Evolutionary conservation across 106 monocot genomes (phyloP).

Genomic region (Triglochin maritima): DNA sequence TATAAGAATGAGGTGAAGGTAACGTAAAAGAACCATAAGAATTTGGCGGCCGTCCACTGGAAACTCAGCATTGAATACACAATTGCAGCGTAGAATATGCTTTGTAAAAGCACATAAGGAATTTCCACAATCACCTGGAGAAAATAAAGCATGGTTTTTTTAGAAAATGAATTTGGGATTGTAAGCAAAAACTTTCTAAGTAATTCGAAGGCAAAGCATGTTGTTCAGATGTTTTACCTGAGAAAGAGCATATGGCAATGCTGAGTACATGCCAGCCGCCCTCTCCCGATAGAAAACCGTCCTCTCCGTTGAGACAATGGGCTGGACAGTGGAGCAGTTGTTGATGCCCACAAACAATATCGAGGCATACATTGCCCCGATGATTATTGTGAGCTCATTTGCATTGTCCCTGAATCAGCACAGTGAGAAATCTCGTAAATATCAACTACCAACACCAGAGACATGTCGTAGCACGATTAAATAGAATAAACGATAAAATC

Average conservation of each 20-base stretch:
- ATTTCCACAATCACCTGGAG: slow-evolving; percentile 57
- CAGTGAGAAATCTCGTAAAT: neutral
- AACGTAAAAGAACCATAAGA: slow-evolving; percentile 52
- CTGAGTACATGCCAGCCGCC: slow-evolving; percentile 82
- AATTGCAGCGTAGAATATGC: slow-evolving; percentile 22
- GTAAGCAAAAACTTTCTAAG: neutral
- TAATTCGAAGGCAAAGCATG: neutral
- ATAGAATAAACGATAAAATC: neutral
- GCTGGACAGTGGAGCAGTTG: slow-evolving; percentile 47
- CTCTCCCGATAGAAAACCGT: slow-evolving; percentile 62
- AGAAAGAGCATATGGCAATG: slow-evolving; percentile 56
- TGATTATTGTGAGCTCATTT: slow-evolving; percentile 19
- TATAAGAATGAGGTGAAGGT: slow-evolving; percentile 45
- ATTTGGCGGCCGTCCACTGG: slow-evolving; percentile 45
- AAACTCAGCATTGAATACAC: slow-evolving; percentile 51
- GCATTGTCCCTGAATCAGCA: slow-evolving; percentile 27
- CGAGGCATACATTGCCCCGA: slow-evolving; percentile 55
- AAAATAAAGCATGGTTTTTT: neutral
- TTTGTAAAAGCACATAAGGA: slow-evolving; percentile 47
- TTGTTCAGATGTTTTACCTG: slow-evolving; percentile 28
- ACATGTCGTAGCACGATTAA: no score
- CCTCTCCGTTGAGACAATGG: slow-evolving; percentile 44
- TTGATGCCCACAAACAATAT: slow-evolving; percentile 46
- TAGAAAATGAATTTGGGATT: neutral
- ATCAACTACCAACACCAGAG: no score